A percentile compares a stretch with the other conserved stretches of the same genome.
These are phyloP conservation scores for Suillus clintonianus DNA, from an alignment of 768 basidiomycete species.

Conservation along the genomic window DNA sequence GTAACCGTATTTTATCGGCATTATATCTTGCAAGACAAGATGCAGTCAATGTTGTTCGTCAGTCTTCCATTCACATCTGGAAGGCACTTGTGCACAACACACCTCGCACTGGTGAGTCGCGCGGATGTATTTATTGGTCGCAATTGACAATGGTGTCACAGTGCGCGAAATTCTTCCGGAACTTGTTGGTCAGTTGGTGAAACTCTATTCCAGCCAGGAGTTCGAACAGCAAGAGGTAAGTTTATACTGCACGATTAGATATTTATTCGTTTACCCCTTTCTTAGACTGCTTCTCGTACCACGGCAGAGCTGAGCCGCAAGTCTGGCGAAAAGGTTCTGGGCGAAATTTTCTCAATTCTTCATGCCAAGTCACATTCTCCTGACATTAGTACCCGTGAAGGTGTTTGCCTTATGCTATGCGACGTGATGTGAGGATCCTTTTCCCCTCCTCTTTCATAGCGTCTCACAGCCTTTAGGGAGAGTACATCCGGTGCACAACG, in stretches of 20 bases:
- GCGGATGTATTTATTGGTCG: background rate
- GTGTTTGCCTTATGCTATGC: conserved; percentile 83
- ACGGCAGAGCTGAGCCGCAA: conserved; percentile 90
- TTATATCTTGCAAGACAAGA: conserved; percentile 95
- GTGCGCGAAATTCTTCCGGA: conserved; percentile 91
- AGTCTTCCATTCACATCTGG: conserved; percentile 95
- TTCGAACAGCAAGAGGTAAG: conserved; percentile 88
- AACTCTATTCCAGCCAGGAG: conserved; percentile 75
- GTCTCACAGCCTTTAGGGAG: conserved; percentile 49
- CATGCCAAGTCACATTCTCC: conserved; percentile 63
- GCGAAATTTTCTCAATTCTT: conserved; percentile 80
- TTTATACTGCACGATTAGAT: background rate
- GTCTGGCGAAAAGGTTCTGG: conserved; percentile 89
- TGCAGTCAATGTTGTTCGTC: conserved; percentile 83
- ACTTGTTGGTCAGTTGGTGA: conserved; percentile 75
- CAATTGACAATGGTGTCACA: conserved; percentile 29
- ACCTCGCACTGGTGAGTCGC: conserved; percentile 74
- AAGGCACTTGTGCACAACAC: conserved; percentile 97
- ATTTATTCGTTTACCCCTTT: conserved; percentile 9
- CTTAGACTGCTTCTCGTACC: conserved; percentile 87
- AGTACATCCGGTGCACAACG: conserved; percentile 82
- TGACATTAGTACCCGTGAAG: conserved; percentile 70
- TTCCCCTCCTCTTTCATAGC: background rate
- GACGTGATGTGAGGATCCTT: conserved; percentile 74
- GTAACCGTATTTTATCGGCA: conserved; percentile 88